Evolutionary conservation across 2,329 filamentous ascomycete genomes (phyloP), one percentile per base, ranked within the genome.

Genomic region (Trichophyton schoenleinii): DNA sequence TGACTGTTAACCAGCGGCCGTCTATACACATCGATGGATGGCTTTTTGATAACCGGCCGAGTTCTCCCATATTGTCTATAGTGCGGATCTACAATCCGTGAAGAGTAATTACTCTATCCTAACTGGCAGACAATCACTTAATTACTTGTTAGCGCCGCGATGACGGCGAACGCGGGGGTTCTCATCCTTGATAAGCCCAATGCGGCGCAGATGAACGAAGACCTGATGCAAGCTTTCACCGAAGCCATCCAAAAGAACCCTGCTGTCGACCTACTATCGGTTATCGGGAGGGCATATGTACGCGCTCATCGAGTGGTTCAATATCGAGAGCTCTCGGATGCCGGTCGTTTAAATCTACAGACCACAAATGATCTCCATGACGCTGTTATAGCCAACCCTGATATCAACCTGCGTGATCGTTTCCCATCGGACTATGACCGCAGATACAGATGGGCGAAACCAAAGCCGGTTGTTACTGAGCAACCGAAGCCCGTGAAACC

Each of bases 341-440:
- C 63, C 15, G 62, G 9, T 18, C 11, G 48, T 57, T 61, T 68
- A 55, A 70, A 70, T 64, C 44, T 59, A 11, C 22, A 46, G 38
- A 62, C 53, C 15, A 15, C 67, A 46, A 31, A 67, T 22, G 58
- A 61, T 3, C 66, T 69, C 28, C 18, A 63, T 13, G 49, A 63
- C 28, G 58, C 1, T 0, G 57, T 69, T 3, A 58, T 36, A 13
- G 0, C 53, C 2, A 58, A 67, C 2, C 67, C 67, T 1, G 67
- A 69, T 60, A 57, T 64, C 31, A 64, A 69, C 57, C 42, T 70
- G n/a, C 60, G 68, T 20, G 66, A 63, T 20, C 8, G 7, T 5
- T 63, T 68, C 60, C 66, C 67, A 3, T 61, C 60, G 34, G 64
- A 66, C 57, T 70, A 69, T 63, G 59, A 6, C 60, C 65, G 67